A percentile compares a stretch with the other conserved stretches of the same genome.
phyloP scores from a whole-genome alignment of 306 rosid species.

The Cucumis cinereus region DNA sequence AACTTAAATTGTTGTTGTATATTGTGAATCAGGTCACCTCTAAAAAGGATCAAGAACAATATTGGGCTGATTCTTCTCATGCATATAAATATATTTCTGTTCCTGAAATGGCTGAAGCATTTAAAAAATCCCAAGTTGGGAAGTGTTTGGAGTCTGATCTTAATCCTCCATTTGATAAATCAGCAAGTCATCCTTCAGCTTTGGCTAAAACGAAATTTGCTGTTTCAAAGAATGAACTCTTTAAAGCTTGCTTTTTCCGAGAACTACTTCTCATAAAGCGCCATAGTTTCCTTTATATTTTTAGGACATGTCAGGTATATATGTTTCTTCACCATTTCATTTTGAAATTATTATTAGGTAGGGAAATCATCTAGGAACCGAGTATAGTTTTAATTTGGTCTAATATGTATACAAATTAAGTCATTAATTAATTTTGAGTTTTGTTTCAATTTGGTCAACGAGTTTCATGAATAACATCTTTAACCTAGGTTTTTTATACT shows the following conservation, averaged over 20 bases:
- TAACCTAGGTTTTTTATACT: no score
- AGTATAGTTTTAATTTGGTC: no score
- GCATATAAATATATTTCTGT: slow-evolving; percentile 51
- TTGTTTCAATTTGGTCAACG: no score
- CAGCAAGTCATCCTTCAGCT: slow-evolving; percentile 42
- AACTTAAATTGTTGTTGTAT: neutral
- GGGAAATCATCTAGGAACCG: no score
- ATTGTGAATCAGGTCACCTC: slow-evolving; percentile 57
- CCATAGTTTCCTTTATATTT: slow-evolving; percentile 67
- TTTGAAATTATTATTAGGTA: no score
- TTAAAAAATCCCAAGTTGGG: slow-evolving; percentile 44
- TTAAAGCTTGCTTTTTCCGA: slow-evolving; percentile 56
- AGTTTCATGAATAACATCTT: no score
- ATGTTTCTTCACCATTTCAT: no score
- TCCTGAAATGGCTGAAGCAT: slow-evolving; percentile 57
- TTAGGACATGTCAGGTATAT: slow-evolving; percentile 72
- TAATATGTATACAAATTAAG: no score
- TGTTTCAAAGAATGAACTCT: slow-evolving; percentile 39
- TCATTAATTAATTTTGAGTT: no score
- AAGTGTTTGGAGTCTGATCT: slow-evolving; percentile 31
- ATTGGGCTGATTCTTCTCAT: slow-evolving; percentile 70
- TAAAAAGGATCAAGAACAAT: slow-evolving; percentile 74
- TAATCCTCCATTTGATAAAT: slow-evolving; percentile 37
- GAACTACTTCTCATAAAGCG: slow-evolving; percentile 49
- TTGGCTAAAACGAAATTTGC: slow-evolving; percentile 47